phyloP scores from a whole-genome alignment of 768 basidiomycete species.

The Russula compacta region DNA sequence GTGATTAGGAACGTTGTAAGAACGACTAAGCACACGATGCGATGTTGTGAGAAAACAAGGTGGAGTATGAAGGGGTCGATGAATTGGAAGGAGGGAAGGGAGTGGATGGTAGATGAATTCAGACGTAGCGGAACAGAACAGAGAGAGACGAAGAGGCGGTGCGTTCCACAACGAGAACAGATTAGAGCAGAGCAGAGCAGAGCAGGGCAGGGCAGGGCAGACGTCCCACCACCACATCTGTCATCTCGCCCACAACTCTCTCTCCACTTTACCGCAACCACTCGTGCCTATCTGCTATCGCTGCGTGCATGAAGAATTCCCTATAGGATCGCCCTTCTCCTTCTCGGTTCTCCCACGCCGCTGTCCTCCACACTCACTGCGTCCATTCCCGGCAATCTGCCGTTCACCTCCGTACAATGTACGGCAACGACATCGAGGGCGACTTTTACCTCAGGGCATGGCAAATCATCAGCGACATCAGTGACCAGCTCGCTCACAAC shows the following conservation, averaged over 20 bases:
- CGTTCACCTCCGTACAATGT: neutral
- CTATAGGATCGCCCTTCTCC: neutral
- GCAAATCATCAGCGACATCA: slow-evolving; percentile 28
- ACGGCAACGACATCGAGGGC: slow-evolving; percentile 15
- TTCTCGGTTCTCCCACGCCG: slow-evolving; percentile 10
- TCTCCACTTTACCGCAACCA: neutral
- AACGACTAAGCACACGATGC: neutral
- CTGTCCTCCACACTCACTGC: neutral
- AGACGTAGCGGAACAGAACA: neutral
- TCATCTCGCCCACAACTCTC: neutral
- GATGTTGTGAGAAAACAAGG: slow-evolving; percentile 15
- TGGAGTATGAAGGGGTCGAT: neutral
- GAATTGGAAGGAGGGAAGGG: neutral
- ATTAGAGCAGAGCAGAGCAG: no score
- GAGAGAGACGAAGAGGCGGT: neutral
- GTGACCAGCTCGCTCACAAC: slow-evolving; percentile 37
- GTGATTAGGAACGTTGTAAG: slow-evolving; percentile 14
- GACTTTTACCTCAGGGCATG: slow-evolving; percentile 18
- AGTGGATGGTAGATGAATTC: neutral
- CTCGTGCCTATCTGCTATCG: neutral
- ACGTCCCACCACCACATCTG: neutral
- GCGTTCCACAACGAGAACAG: neutral
- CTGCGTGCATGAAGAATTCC: neutral
- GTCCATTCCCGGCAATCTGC: neutral
- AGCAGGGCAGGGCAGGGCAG: neutral